phyloP scores from a whole-genome alignment of 495 filamentous ascomycete genomes.

The Bombardia bombarda region DNA sequence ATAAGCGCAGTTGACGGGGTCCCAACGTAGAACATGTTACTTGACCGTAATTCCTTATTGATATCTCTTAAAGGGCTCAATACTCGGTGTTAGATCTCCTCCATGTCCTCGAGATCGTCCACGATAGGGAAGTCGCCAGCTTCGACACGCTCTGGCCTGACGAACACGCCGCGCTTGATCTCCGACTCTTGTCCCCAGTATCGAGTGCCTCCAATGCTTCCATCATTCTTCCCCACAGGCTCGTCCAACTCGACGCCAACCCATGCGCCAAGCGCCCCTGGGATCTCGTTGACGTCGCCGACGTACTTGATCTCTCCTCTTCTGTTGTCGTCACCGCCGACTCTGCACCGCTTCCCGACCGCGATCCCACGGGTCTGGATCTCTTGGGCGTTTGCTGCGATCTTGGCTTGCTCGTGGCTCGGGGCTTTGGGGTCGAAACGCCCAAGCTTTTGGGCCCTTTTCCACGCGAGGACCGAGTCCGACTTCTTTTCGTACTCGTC shows the following conservation, averaged over 20 bases:
- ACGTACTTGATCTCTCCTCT: constrained; percentile 80
- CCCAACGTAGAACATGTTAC: no score
- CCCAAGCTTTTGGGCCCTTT: constrained; percentile 81
- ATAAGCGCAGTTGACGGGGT: no score
- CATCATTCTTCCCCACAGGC: constrained; percentile 85
- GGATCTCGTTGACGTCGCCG: constrained; percentile 75
- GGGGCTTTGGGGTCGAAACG: constrained; percentile 87
- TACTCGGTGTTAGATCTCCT: constrained; percentile 58
- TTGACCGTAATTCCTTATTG: no score
- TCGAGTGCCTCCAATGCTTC: constrained; percentile 63
- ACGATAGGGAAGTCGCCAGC: constrained; percentile 75
- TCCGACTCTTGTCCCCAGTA: constrained; percentile 63
- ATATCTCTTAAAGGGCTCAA: no score
- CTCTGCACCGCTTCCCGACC: constrained; percentile 55
- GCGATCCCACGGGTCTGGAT: constrained; percentile 58
- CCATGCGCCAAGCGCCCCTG: constrained; percentile 65
- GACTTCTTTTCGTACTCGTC: constrained; percentile 74
- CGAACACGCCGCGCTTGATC: constrained; percentile 73
- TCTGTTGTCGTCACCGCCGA: constrained; percentile 57
- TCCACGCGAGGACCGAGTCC: constrained; percentile 89
- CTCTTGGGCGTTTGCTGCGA: constrained; percentile 56
- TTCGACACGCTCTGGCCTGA: constrained; percentile 83
- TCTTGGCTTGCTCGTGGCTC: constrained; percentile 59
- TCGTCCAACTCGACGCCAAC: constrained; percentile 80
- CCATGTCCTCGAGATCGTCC: constrained; percentile 75